Base-by-base conservation (phyloP, 805 yeast genomes). In the Barnettozyma sp. region DNA sequence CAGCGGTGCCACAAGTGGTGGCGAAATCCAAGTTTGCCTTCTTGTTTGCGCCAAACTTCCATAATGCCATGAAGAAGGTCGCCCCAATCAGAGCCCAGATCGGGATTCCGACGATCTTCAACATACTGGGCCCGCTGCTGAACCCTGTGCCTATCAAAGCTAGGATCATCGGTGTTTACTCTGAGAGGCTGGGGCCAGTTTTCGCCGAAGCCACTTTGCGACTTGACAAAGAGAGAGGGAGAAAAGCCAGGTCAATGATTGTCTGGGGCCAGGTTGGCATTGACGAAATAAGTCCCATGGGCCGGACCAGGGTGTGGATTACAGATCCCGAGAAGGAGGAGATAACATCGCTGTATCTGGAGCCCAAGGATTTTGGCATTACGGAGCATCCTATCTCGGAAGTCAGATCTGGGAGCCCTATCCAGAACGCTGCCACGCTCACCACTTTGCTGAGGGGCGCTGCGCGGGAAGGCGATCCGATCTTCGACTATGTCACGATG, bases 1-100 rank as follows among this genome's bases (percentile, higher is more conserved):
- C 53, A 11, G 71, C 82, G 2, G 78, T 85, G 1, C 82, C 87
- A 3, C 59, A 60, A 5, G 69, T 79, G 25, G 68, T 80, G 17
- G 55, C 71, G 17, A 54, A 66, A 33, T 56, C 69, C 50, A 35
- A 58, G 34, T 54, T 82, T 74, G 49, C 80, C 74, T 61, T 92
- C 74, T 65, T 92, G 16, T 82, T 84, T 54, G 98, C 98, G 1
- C 97, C 97, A 5, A 78, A 86, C 30, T 92, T 88, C 68, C 97
- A 92, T 57, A 82, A 82, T 10, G 94, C 90, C 5, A 83, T 92
- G 94, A 84, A 76, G 27, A 68, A 70, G 36, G 92, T 90, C 7
- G 94, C 88, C 2, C 66, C 70, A 14, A 61, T 92, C n/a, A 70
- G 99, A 50, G 71, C 80, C 29, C 65, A 74, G 19, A 58, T 92